Conservation (phyloP, 441 rosid genomes). For the Arabidopsis lyrata region DNA sequence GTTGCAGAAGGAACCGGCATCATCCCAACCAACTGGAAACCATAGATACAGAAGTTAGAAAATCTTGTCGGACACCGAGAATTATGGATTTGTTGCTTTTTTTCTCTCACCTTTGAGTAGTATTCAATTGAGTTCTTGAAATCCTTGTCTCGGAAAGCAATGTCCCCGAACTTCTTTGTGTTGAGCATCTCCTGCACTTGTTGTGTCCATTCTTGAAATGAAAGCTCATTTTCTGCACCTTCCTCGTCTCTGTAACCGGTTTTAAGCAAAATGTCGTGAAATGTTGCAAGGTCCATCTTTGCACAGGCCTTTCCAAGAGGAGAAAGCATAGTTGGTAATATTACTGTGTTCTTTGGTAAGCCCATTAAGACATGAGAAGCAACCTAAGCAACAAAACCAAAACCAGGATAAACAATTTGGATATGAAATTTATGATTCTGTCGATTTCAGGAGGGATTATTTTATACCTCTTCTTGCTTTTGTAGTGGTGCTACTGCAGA, state of each 20-base stretch:
- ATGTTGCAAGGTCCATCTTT: conserved; percentile 86
- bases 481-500: conserved; percentile 64
- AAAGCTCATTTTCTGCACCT: conserved; percentile 90
- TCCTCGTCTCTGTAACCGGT: conserved; percentile 91
- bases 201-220: conserved; percentile 75
- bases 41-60: conserved; percentile 1
- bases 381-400: conserved; percentile 40
- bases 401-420: conserved; percentile 14
- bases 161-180: conserved; percentile 70
- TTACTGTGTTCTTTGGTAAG: conserved; percentile 44
- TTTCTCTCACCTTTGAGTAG: conserved; percentile 64
- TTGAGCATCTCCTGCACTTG: conserved; percentile 75
- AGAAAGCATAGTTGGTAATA: conserved; percentile 49
- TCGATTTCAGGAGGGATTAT: conserved; percentile 1
- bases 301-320: conserved; percentile 52
- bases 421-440: not conserved
- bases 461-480: conserved; percentile 65
- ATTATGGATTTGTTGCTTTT: not conserved
- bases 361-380: conserved; percentile 49
- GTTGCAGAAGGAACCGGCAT: conserved; percentile 91
- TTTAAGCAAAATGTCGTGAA: conserved; percentile 82
- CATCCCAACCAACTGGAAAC: conserved; percentile 72
- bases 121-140: conserved; percentile 74
- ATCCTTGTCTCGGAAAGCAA: conserved; percentile 76
- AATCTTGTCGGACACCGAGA: not conserved